Percentiles rank a stretch among this genome's conserved stretches.
phyloP scores from a whole-genome alignment of 352 stramenopile species.

The Aphanomyces cochlioides region DNA sequence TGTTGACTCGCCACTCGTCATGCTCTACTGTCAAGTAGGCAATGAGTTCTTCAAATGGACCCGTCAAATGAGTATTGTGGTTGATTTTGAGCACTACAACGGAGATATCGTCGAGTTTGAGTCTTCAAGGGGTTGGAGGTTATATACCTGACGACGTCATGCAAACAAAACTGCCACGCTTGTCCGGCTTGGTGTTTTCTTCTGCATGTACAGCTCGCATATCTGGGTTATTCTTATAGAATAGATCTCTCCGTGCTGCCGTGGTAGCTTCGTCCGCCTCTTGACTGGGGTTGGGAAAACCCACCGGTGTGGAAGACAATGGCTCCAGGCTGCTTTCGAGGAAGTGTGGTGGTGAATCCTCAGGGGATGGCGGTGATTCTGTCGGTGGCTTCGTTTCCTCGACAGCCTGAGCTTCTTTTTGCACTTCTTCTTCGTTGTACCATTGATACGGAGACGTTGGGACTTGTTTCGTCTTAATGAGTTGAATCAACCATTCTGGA shows the following conservation, averaged over 20 bases:
- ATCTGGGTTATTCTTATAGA: slow-evolving; percentile 69
- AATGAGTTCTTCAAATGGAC: slow-evolving; percentile 73
- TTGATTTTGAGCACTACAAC: slow-evolving; percentile 57
- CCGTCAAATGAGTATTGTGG: slow-evolving; percentile 71
- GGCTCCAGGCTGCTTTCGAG: background rate
- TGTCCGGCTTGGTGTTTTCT: slow-evolving; percentile 35
- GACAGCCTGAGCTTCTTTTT: background rate
- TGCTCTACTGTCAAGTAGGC: slow-evolving; percentile 72
- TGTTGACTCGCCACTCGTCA: slow-evolving; percentile 75
- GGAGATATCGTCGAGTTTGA: background rate
- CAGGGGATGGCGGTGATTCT: background rate
- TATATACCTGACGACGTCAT: slow-evolving; percentile 64
- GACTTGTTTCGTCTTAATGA: slow-evolving; percentile 1
- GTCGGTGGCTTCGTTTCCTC: background rate
- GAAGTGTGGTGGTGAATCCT: background rate
- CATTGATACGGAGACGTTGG: background rate
- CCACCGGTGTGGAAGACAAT: background rate
- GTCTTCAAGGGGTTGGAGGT: background rate
- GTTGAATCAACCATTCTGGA: slow-evolving; percentile 19
- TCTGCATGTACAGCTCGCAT: slow-evolving; percentile 49
- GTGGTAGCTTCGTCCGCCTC: slow-evolving; percentile 21
- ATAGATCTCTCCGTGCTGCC: slow-evolving; percentile 53
- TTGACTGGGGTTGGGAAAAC: background rate
- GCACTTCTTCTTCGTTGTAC: background rate
- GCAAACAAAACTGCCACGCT: slow-evolving; percentile 58